phyloP scores from a whole-genome alignment of 768 basidiomycete species.

The Kwoniella europaea region DNA sequence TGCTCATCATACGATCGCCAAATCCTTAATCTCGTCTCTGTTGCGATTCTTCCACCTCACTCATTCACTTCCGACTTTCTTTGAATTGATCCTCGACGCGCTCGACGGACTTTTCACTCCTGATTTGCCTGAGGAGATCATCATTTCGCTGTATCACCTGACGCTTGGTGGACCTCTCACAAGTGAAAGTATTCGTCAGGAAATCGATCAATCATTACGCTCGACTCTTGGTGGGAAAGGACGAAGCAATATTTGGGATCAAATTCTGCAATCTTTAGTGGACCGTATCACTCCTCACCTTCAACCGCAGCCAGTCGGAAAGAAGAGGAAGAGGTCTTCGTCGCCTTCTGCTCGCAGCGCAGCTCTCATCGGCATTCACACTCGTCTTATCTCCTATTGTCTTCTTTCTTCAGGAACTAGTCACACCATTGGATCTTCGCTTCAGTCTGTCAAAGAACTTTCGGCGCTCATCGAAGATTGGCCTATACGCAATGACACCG shows the following conservation, averaged over 20 bases:
- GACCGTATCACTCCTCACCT: not conserved
- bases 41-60: constrained; percentile 33
- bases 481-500: not conserved
- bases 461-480: not conserved
- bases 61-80: constrained; percentile 18
- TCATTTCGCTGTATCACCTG: constrained; percentile 12
- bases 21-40: constrained; percentile 19
- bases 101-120: constrained; percentile 17
- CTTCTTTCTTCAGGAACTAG: not conserved
- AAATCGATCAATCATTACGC: not conserved
- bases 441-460: not conserved
- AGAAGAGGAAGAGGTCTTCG: constrained; percentile 20
- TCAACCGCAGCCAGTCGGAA: not conserved
- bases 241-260: not conserved
- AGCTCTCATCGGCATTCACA: constrained; percentile 10
- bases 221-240: constrained; percentile 5
- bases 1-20: constrained; percentile 8
- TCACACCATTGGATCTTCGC: not conserved
- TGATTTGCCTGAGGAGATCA: constrained; percentile 8
- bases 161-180: constrained; percentile 13
- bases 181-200: not conserved
- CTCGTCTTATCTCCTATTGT: constrained; percentile 8
- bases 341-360: not conserved
- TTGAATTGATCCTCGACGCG: constrained; percentile 14
- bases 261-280: not conserved